Conservation (phyloP, 139 green algal species). For the Edaphochlamys debaryana region DNA sequence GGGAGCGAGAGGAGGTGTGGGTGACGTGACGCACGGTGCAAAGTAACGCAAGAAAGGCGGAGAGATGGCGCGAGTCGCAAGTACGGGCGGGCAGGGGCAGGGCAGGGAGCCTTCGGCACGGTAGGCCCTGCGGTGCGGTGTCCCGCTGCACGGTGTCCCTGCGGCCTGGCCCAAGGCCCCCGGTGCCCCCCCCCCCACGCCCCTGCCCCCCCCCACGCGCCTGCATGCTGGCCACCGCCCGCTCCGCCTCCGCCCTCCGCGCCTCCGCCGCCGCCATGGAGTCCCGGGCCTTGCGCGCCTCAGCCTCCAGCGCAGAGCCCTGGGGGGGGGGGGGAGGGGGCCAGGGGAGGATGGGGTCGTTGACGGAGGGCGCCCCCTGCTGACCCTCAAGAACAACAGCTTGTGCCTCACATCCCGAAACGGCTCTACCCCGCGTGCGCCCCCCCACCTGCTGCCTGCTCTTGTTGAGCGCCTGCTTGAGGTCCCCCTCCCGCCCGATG, state of each 20-base stretch:
- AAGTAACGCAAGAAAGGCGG: not conserved
- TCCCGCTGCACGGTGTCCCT: no score
- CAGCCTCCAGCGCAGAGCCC: slow-evolving; percentile 24
- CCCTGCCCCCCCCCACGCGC: not conserved
- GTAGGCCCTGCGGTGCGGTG: no score
- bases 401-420: no score
- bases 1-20: not conserved
- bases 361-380: no score
- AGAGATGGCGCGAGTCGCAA: no score
- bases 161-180: no score
- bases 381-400: no score
- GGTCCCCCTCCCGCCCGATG: slow-evolving; percentile 37
- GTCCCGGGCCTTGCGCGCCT: not conserved
- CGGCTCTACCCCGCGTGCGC: no score
- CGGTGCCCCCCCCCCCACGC: not conserved
- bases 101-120: no score
- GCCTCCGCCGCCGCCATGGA: slow-evolving; percentile 3
- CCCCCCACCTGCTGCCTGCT: slow-evolving; percentile 14
- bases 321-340: not conserved
- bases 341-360: not conserved
- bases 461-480: slow-evolving; percentile 35
- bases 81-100: no score
- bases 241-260: not conserved
- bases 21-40: not conserved
- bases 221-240: slow-evolving; percentile 11